These are phyloP conservation scores for Ziziphus jujuba DNA, from an alignment of 306 rosid genomes.

Conservation along the genomic window DNA sequence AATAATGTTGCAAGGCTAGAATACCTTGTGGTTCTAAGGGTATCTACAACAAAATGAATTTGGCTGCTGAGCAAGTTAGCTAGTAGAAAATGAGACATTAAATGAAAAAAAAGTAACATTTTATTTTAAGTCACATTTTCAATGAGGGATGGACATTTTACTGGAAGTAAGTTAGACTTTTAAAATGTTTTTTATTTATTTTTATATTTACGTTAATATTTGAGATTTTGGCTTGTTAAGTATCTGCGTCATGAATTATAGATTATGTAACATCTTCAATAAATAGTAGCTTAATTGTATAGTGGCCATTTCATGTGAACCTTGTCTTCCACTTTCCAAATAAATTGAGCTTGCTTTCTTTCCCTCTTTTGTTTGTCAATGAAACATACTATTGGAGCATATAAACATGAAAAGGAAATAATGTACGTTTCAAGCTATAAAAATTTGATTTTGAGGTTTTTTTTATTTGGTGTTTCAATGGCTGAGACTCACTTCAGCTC, in stretches of 20 bases:
- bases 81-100: too few species aligned
- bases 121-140: too few species aligned
- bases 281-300: background rate
- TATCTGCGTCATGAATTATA: background rate
- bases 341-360: background rate
- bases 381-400: background rate
- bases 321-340: background rate
- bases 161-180: too few species aligned
- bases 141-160: too few species aligned
- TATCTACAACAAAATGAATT: too few species aligned
- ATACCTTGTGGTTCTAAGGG: too few species aligned
- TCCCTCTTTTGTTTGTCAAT: background rate
- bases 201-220: background rate
- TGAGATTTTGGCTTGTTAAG: background rate
- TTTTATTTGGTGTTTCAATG: constrained; percentile 50
- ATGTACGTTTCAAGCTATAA: background rate
- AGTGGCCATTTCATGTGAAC: too few species aligned
- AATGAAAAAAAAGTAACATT: too few species aligned
- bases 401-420: background rate
- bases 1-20: too few species aligned
- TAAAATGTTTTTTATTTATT: too few species aligned
- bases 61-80: too few species aligned
- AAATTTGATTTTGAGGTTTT: background rate
- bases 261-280: background rate
- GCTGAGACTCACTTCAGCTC: constrained; percentile 99